Evolutionary conservation across 768 basidiomycete species (phyloP), one percentile per base, ranked within the genome.

Genomic region (Phylloporus sp.): DNA sequence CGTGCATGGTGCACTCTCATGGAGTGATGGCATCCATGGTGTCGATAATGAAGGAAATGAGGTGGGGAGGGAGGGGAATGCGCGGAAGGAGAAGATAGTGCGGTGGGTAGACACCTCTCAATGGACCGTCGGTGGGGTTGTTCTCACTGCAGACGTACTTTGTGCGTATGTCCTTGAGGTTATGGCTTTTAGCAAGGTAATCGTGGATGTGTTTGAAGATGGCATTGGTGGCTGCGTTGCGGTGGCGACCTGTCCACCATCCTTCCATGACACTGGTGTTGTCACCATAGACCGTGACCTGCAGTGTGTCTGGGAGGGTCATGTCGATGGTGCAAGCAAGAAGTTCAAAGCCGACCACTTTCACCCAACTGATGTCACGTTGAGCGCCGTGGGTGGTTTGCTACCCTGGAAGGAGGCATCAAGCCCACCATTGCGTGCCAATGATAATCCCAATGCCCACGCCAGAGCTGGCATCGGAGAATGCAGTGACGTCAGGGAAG

Each of bases 21-120:
- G 38, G 6, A 4, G 38, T 22, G 38, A 39, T 4, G 6, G 38
- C 4, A 12, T 39, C 38, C 4, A 15, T 6, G n/a, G 38, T 18
- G 18, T 39, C 38, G 27, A 43, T n/a, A 6, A 29, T 29, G 47
- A 64, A 49, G 4, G 40, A 35, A 6, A 50, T 54, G 6, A 54
- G 48, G 18, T 38, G 34, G 9, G 51, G 45, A 16, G 59, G 52
- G 0, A 67, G 71, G 7, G 52, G 47, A 7, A 74, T 64, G 50
- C 72, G 73, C 0, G 73, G 68, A 26, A 52, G 70, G 0, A 70
- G 24, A 62, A 0, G 76, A 69, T 1, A 68, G 64, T 41, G 76
- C 68, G 38, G 38, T 20, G 38, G 38, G 38, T 9, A 16, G 5
- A 15, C 5, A 5, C 34, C 34, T 7, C 34, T 5, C 15, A 15